Evolutionary conservation across 2,329 filamentous ascomycete species (phyloP), one percentile per base, ranked within the genome.

Genomic region (Trichophyton mentagrophytes): DNA sequence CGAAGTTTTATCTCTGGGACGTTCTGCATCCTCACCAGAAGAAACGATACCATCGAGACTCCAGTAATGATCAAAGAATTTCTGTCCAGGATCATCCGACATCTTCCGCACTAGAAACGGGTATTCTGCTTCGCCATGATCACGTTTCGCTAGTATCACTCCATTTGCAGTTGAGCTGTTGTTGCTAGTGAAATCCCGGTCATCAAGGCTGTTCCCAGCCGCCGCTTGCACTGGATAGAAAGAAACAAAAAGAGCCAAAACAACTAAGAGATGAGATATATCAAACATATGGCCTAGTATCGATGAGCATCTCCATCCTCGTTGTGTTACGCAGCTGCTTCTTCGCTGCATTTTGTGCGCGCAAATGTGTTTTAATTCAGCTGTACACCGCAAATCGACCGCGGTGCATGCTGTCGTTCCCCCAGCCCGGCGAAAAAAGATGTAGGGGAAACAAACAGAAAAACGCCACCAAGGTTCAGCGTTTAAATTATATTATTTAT

Each of bases 51-150:
- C 61, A 8, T 64, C 66, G 59, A 76, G 76, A 17, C 66, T 58
- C 77, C 77, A 79, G 64, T 78, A 78, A 38, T 77, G 69, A 38
- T 73, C 66, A 58, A 73, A 77, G 67, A 79, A 79, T 65, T 78
- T 79, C 65, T 79, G 76, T 9, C 77, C 75, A 51, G 76, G 72
- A 47, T 79, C 75, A 4, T 64, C 65, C 47, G 69, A 74, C 77
- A 79, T 78, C 62, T 78, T 79, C 33, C 69, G 69, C 49, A 78
- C 69, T 3, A 69, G 22, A 5, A 42, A 49, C 7, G 57, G 57
- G 13, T 33, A 36, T 36, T 55, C 51, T 17, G 9, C 51, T 20
- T 55, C 25, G 27, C 15, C 13, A 11, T 33, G 13, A 2, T 1
- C 51, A 55, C 33, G 27, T 36, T 20, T 27, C 3, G 25, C n/a